phyloP scores from a whole-genome alignment of 331 rosid genomes.

The Rhamnella rubrinervis region DNA sequence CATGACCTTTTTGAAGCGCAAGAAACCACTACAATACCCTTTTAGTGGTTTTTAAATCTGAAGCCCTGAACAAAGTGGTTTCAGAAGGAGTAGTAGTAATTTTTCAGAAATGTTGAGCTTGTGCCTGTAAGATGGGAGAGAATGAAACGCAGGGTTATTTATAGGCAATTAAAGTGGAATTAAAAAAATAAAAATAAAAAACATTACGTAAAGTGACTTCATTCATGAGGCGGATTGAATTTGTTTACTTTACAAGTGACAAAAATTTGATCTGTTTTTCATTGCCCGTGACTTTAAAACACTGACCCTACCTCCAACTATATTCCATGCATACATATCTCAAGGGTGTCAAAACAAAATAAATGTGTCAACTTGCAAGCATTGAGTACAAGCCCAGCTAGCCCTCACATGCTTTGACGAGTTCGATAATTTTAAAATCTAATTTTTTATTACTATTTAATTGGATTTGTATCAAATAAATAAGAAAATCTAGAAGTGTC shows the following conservation, averaged over 20 bases:
- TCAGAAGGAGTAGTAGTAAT: neutral
- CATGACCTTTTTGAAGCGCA: constrained; percentile 31
- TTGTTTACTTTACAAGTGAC: constrained; percentile 1
- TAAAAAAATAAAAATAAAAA: neutral
- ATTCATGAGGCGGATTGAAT: neutral
- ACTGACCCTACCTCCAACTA: neutral
- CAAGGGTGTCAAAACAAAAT: too few species aligned
- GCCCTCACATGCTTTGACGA: neutral
- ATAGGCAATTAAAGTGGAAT: neutral
- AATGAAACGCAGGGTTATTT: constrained; percentile 5
- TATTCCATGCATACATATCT: neutral
- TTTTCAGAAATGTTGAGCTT: neutral
- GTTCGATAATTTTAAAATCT: too few species aligned
- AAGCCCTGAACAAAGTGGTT: neutral
- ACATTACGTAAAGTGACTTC: constrained; percentile 7
- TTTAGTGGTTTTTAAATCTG: neutral
- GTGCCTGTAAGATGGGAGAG: constrained; percentile 4
- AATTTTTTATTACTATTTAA: too few species aligned
- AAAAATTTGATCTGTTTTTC: neutral
- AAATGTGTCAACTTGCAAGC: too few species aligned
- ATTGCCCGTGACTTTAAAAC: neutral
- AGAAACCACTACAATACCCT: neutral
- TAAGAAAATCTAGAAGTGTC: neutral
- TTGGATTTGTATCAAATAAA: too few species aligned
- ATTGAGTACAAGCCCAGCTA: neutral